Evolutionary conservation across 2,329 filamentous ascomycete genomes (phyloP), one percentile per base, ranked within the genome.

Genomic region (Zymoseptoria ardabiliae): DNA sequence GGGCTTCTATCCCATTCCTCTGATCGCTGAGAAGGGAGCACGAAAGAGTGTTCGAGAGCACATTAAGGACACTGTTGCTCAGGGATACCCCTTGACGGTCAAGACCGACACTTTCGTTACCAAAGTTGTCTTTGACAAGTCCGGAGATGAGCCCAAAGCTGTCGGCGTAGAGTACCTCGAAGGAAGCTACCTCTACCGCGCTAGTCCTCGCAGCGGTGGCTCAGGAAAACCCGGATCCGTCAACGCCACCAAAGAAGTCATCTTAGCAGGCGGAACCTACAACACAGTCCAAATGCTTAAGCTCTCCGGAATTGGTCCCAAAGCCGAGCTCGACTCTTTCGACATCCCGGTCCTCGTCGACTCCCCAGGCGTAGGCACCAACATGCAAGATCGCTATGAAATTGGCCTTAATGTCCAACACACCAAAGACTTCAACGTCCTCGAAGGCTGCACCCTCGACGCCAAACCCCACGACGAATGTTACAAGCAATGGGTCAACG

Each of bases 281-380:
- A 85, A 87, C 72, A 81, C 81, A 1, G 84, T 85, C 6, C 85
- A 88, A 70, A 72, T 89, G 2, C 80, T 89, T 11, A 83, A 85
- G 73, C 79, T 87, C 1, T 82, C 78, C 55, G 86, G 86, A n/a
- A 78, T 88, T 35, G 85, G 85, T 0, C 83, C 84, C 0, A 67
- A 71, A 10, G 68, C 74, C 0, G 80, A 85, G 63, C 78, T 89
- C 5, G 63, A 76, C 20, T 74, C 76, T 56, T 78, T 82, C 66
- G 72, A 75, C n/a, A 87, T 88, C 62, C 67, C 76, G 1, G 72
- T 82, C 0, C 64, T 85, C 19, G 75, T 79, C 3, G 78, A 87
- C 61, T 80, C 83, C 0, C 81, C 81, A 0, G 83, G 85, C 51
- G 85, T 89, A 2, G 86, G 86, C 4, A 81, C 79, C 59, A 85